Evolutionary conservation across 345 rosid genomes (phyloP), one percentile per base, ranked within the genome.

Genomic region (Lepidium africanum): DNA sequence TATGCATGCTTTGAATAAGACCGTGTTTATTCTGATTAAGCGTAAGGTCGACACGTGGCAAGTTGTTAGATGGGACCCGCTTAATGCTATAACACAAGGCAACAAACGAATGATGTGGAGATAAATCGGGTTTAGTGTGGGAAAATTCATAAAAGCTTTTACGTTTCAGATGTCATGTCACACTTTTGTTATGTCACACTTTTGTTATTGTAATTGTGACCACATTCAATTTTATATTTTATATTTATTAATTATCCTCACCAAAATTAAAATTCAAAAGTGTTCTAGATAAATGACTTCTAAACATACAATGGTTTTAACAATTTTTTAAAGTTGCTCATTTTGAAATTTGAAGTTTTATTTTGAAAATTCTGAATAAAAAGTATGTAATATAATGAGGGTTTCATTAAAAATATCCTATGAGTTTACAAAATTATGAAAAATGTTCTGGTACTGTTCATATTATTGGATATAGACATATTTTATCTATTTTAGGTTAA

Each of bases 111-210:
- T 43, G 55, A 70, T 53, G 39, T 61, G 69, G 55, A 42, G 21
- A 61, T 61, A n/a, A 38, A 32, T 45, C 42, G 14, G 42, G 39
- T 33, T 54, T 41, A 42, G 43, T 55, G 66, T 61, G 66, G 15
- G 32, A 13, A 53, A 63, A 11, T 42, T 70, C 48, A 23, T 36
- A 42, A 36, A 43, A 25, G 16, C 48, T 59, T 36, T 52, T 38
- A 70, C 61, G 74, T 62, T 70, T 70, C 41, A 23, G 30, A 62
- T 71, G 75, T 52, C 63, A 43, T 54, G 35, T 62, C 54, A 52
- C 12, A 19, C 39, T 52, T 60, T 61, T 32, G 10, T 37, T 37
- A 14, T 46, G 35, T 62, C 54, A 52, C 12, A 19, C 39, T 52
- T 60, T 61, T 32, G 10, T 37, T 37, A 14, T 46, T 58, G 51